Conservation (phyloP, 2,329 filamentous ascomycete genomes). For the Calonectria pauciramosa region DNA sequence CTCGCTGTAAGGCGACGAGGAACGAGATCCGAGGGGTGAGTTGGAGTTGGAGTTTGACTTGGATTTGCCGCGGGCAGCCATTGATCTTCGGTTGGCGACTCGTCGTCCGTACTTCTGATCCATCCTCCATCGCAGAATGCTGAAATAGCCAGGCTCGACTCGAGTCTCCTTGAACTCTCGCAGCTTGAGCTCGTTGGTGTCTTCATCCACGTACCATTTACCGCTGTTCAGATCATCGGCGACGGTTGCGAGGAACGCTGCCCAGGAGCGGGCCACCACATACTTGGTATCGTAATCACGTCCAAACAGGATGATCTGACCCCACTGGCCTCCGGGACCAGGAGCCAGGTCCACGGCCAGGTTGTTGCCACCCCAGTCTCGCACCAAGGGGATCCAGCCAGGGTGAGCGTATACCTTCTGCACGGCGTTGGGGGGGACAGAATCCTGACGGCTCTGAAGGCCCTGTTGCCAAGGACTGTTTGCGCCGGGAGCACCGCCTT, state of each 20-base stretch:
- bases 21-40: constrained; percentile 63
- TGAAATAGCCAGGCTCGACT: constrained; percentile 93
- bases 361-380: constrained; percentile 99
- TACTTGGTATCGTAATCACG: constrained; percentile 99
- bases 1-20: constrained; percentile 74
- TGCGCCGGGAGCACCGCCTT: constrained; percentile 65
- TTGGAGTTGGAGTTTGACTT: constrained; percentile 32
- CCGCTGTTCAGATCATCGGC: constrained; percentile 92
- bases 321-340: constrained; percentile 91
- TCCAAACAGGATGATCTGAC: constrained; percentile 95
- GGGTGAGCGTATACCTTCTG: constrained; percentile 95
- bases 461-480: constrained; percentile 85
- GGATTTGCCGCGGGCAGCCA: constrained; percentile 55
- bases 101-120: constrained; percentile 93
- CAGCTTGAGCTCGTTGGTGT: constrained; percentile 90
- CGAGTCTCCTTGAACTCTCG: constrained; percentile 90
- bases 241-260: constrained; percentile 84
- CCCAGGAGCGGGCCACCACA: constrained; percentile 94
- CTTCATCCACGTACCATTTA: constrained; percentile 94
- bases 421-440: constrained; percentile 86
- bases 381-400: constrained; percentile 94
- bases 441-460: constrained; percentile 86
- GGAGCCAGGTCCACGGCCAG: constrained; percentile 93
- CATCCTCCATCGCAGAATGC: constrained; percentile 93
- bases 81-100: constrained; percentile 67